Conservation (phyloP, 2,329 filamentous ascomycete genomes). For the Microascus cirrosus region DNA sequence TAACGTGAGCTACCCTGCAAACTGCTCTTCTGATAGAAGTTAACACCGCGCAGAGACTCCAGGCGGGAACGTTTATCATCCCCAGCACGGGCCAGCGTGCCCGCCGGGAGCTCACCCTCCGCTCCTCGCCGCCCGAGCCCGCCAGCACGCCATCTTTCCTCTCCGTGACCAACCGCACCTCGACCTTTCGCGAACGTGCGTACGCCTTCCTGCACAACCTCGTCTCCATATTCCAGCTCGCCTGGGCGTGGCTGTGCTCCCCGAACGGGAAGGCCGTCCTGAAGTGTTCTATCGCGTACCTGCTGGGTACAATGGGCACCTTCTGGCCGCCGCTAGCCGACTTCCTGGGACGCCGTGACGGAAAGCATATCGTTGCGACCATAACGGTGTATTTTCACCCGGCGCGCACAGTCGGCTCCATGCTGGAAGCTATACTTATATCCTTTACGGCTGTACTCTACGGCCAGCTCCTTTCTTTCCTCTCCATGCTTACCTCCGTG, state of each 20-base stretch:
- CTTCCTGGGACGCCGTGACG: conserved; percentile 72
- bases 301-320: conserved; percentile 76
- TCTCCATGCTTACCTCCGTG: conserved; percentile 82
- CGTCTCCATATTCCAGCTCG: conserved; percentile 21
- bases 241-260: conserved; percentile 54
- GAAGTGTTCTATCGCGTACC: conserved; percentile 85
- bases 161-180: conserved; percentile 22
- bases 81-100: conserved; percentile 78
- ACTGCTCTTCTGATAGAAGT: background rate
- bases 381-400: conserved; percentile 94
- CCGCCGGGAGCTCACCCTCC: conserved; percentile 68
- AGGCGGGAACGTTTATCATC: conserved; percentile 78
- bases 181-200: conserved; percentile 19
- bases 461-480: conserved; percentile 53
- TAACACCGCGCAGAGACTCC: conserved; percentile 48
- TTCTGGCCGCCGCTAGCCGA: conserved; percentile 64
- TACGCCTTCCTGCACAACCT: conserved; percentile 23
- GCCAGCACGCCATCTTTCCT: conserved; percentile 18
- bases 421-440: conserved; percentile 75
- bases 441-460: conserved; percentile 72
- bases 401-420: conserved; percentile 73
- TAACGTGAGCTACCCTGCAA: background rate
- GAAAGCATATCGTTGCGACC: conserved; percentile 88
- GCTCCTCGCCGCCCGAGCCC: conserved; percentile 21
- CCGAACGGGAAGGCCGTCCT: conserved; percentile 69